Conservation (phyloP, 164 flowering plant species). For the Akebia trifoliata region DNA sequence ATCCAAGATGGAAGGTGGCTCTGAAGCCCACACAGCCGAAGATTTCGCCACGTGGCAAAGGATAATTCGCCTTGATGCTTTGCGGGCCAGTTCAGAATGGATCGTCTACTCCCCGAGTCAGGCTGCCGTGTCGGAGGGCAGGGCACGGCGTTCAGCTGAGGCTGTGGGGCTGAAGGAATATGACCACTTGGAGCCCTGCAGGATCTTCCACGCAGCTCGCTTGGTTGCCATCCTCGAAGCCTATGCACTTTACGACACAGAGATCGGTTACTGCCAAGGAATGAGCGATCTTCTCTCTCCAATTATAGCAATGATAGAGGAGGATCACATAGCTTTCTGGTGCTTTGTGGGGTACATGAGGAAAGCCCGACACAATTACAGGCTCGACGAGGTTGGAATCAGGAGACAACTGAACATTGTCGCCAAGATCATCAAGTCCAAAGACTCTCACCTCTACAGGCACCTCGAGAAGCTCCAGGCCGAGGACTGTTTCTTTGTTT, state of each 20-base stretch:
- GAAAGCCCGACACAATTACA: conserved; percentile 87
- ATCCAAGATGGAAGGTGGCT: conserved; percentile 18
- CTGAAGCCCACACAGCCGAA: conserved; percentile 37
- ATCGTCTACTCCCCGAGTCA: conserved; percentile 48
- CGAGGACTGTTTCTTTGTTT: conserved; percentile 92
- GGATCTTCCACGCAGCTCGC: conserved; percentile 86
- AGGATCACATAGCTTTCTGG: conserved; percentile 95
- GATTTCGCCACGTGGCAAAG: conserved; percentile 92
- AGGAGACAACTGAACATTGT: conserved; percentile 73
- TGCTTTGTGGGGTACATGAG: conserved; percentile 95
- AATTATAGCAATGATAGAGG: conserved; percentile 63
- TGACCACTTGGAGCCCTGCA: conserved; percentile 70
- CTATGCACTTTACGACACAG: conserved; percentile 80
- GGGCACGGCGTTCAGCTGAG: conserved; percentile 64
- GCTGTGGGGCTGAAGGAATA: conserved; percentile 80
- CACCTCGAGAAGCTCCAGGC: conserved; percentile 87
- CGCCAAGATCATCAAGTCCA: conserved; percentile 77
- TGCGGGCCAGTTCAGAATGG: conserved; percentile 86
- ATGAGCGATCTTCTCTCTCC: conserved; percentile 99
- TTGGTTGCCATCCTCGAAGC: conserved; percentile 94
- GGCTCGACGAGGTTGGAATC: conserved; percentile 91
- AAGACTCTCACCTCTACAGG: conserved; percentile 82
- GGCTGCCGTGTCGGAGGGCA: conserved; percentile 56
- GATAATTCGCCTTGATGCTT: conserved; percentile 88
- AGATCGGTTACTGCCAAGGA: conserved; percentile 97